Conservation (phyloP, 768 basidiomycete species). For the Polyporus arcularius region DNA sequence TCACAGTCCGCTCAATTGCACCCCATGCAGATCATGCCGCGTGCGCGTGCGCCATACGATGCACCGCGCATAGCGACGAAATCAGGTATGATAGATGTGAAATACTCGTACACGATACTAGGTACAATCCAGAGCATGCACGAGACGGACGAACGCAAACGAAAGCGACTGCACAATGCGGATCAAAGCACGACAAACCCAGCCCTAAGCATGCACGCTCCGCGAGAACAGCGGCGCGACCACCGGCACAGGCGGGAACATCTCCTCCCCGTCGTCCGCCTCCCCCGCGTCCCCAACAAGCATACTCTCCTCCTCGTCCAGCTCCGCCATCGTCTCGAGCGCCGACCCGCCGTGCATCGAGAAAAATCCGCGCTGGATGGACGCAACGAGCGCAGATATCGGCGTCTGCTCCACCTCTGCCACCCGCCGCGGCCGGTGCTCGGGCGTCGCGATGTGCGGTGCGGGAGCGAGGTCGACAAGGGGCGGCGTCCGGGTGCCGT, state of each 20-base stretch:
- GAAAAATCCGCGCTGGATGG: conserved; percentile 71
- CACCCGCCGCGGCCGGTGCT: conserved; percentile 1
- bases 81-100: not conserved
- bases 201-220: not conserved
- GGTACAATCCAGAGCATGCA: not conserved
- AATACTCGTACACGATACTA: not conserved
- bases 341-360: conserved; percentile 59
- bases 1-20: too few species aligned
- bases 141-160: not conserved
- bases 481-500: too few species aligned
- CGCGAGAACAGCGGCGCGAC: conserved; percentile 12
- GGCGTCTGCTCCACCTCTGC: conserved; percentile 45
- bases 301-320: conserved; percentile 14
- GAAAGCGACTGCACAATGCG: too few species aligned
- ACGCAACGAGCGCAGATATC: conserved; percentile 55
- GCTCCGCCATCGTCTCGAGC: conserved; percentile 45
- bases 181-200: not conserved
- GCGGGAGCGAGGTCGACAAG: too few species aligned
- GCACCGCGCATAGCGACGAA: not conserved
- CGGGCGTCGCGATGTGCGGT: not conserved
- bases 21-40: too few species aligned
- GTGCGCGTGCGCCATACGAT: too few species aligned
- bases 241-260: not conserved
- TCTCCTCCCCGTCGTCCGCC: conserved; percentile 3
- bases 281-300: not conserved